These are phyloP conservation scores for Chrysophaeum taylorii DNA, from an alignment of 352 stramenopile genomes.

Conservation along the genomic window DNA sequence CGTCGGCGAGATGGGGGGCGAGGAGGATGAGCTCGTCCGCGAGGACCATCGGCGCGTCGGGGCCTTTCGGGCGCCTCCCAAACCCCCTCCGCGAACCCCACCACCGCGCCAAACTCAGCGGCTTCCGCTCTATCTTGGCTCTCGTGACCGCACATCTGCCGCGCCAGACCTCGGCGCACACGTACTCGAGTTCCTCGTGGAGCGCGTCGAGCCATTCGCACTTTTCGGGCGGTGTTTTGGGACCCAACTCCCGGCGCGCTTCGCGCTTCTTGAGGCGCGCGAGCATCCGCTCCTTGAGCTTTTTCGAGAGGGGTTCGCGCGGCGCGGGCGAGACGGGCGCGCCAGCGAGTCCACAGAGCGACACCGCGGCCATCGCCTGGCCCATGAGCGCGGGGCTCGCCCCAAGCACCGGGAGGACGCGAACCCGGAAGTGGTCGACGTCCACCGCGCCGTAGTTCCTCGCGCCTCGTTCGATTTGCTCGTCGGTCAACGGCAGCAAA, in stretches of 20 bases:
- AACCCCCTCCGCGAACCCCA: too few relatives aligned
- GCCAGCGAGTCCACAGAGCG: slow-evolving; percentile 79
- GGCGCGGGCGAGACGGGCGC: slow-evolving; percentile 58
- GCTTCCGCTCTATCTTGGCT: slow-evolving; percentile 4
- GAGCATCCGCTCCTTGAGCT: background rate
- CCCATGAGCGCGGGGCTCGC: slow-evolving; percentile 89
- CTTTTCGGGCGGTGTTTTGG: background rate
- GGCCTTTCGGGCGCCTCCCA: too few relatives aligned
- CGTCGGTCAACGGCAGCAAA: slow-evolving; percentile 59
- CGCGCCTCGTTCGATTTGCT: slow-evolving; percentile 54
- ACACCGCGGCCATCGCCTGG: slow-evolving; percentile 84
- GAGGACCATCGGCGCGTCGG: too few relatives aligned
- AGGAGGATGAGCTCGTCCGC: too few relatives aligned
- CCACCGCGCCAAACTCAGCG: background rate
- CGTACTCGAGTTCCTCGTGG: background rate
- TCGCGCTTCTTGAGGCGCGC: background rate
- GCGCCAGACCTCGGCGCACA: background rate
- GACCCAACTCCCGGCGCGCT: background rate
- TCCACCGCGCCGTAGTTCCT: slow-evolving; percentile 80
- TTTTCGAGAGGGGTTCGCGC: background rate
- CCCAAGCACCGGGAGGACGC: slow-evolving; percentile 88
- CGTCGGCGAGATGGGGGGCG: too few relatives aligned
- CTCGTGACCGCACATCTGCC: background rate
- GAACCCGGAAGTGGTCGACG: slow-evolving; percentile 82
- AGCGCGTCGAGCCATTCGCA: background rate